phyloP scores from a whole-genome alignment of 1,284 basidiomycete species.

The Xerocomus cyaneibrunnescens region DNA sequence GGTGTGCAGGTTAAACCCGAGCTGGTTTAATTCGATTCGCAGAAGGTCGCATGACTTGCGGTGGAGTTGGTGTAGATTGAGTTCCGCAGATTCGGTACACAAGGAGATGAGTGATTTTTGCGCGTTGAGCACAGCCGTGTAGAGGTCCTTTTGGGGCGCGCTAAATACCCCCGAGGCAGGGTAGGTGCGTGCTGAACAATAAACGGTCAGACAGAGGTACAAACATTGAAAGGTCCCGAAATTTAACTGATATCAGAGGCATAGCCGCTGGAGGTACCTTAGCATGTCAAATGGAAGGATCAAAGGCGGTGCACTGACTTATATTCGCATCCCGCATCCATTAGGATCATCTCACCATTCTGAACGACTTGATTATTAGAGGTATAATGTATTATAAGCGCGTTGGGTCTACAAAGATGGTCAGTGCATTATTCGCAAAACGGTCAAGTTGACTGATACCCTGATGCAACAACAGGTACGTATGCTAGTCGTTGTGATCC shows the following conservation, averaged over 20 bases:
- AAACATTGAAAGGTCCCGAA: neutral
- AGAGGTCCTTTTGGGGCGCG: constrained; percentile 82
- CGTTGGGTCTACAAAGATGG: constrained; percentile 60
- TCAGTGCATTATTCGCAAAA: constrained; percentile 8
- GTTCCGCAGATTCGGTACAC: constrained; percentile 56
- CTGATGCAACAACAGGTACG: constrained; percentile 93
- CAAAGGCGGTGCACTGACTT: constrained; percentile 50
- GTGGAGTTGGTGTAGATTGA: constrained; percentile 80
- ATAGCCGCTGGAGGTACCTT: constrained; percentile 66
- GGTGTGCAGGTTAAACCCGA: constrained; percentile 72
- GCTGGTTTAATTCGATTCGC: constrained; percentile 71
- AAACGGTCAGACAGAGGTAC: constrained; percentile 12
- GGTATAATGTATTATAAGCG: constrained; percentile 91
- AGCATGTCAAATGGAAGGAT: constrained; percentile 5
- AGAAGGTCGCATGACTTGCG: constrained; percentile 71
- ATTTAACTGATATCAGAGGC: constrained; percentile 90
- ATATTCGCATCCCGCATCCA: constrained; percentile 91
- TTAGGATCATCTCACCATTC: constrained; percentile 75
- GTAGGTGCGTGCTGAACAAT: constrained; percentile 74
- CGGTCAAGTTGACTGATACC: constrained; percentile 47
- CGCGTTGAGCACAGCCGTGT: constrained; percentile 76
- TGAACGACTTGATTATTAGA: constrained; percentile 79
- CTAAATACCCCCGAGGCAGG: constrained; percentile 84
- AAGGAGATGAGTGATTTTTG: constrained; percentile 69
- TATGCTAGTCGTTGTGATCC: constrained; percentile 88